Evolutionary conservation across 768 basidiomycete genomes (phyloP).

Genomic region (Russula abietina): DNA sequence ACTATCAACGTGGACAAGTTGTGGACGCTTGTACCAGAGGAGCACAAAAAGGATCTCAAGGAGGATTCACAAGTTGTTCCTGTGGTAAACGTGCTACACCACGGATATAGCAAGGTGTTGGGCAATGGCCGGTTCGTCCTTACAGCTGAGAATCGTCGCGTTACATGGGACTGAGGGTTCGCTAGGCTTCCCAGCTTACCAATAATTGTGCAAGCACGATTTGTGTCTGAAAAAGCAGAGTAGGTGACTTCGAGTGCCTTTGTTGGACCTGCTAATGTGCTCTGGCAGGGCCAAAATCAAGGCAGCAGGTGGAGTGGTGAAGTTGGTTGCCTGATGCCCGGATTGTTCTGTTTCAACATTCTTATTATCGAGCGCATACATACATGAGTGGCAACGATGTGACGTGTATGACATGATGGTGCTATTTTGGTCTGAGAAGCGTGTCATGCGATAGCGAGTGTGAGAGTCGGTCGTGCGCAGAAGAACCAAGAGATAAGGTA

Average conservation of each 20-base stretch:
- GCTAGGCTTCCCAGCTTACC: slow-evolving; percentile 75
- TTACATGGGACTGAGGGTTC: not conserved
- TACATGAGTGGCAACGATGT: slow-evolving; percentile 27
- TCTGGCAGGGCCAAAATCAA: slow-evolving; percentile 67
- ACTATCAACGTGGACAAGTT: slow-evolving; percentile 99
- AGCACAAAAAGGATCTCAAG: slow-evolving; percentile 72
- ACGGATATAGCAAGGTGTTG: slow-evolving; percentile 89
- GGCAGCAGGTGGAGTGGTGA: slow-evolving; percentile 91
- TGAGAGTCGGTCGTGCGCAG: not conserved
- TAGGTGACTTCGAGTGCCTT: slow-evolving; percentile 34
- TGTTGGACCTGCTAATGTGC: not conserved
- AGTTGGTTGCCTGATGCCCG: slow-evolving; percentile 70
- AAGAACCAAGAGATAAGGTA: too few relatives aligned
- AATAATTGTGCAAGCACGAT: slow-evolving; percentile 97
- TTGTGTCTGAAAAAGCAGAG: slow-evolving; percentile 86
- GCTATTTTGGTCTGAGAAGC: slow-evolving; percentile 11
- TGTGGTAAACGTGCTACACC: slow-evolving; percentile 81
- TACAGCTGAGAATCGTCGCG: not conserved
- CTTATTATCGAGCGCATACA: slow-evolving; percentile 22
- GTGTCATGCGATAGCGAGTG: not conserved
- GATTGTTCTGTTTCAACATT: slow-evolving; percentile 27
- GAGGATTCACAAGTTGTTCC: slow-evolving; percentile 80
- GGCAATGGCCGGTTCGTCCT: slow-evolving; percentile 81
- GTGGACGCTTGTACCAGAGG: slow-evolving; percentile 83
- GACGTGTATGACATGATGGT: slow-evolving; percentile 24